Evolutionary conservation across 2,329 filamentous ascomycete species (phyloP).

Genomic region (Keithomyces neogunnii): DNA sequence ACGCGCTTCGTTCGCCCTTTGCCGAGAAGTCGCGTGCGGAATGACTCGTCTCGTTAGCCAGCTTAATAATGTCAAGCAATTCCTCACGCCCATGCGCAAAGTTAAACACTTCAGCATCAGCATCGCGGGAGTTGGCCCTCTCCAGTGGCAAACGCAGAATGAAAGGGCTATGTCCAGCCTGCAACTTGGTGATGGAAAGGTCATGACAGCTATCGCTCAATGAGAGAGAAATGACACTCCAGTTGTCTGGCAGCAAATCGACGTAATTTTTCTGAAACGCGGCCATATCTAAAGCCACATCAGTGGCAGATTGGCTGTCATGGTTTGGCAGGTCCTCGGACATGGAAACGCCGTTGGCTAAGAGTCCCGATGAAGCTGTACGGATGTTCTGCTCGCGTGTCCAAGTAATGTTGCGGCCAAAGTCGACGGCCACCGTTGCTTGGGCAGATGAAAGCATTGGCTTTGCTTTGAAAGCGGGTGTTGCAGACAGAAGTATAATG

Average conservation of each 20-base stretch:
- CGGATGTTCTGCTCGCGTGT: constrained; percentile 53
- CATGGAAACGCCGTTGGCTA: constrained; percentile 26
- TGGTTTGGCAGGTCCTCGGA: background rate
- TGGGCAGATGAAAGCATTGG: constrained; percentile 43
- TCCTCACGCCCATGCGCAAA: constrained; percentile 75
- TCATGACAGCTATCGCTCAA: constrained; percentile 77
- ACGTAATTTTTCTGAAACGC: constrained; percentile 74
- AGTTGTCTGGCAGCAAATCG: constrained; percentile 72
- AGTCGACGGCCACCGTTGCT: constrained; percentile 57
- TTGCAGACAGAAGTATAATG: constrained; percentile 56
- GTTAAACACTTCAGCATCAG: constrained; percentile 69
- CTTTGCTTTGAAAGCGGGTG: constrained; percentile 38
- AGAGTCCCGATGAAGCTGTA: background rate
- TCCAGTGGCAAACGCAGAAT: constrained; percentile 79
- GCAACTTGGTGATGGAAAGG: constrained; percentile 80
- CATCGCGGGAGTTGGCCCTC: constrained; percentile 70
- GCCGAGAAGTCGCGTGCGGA: constrained; percentile 59
- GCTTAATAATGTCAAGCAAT: constrained; percentile 71
- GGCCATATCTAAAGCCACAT: constrained; percentile 41
- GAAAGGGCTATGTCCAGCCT: constrained; percentile 68
- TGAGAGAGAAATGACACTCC: constrained; percentile 80
- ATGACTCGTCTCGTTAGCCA: constrained; percentile 80
- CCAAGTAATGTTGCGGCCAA: constrained; percentile 62
- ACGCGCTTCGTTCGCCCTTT: constrained; percentile 69
- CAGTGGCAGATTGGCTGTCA: constrained; percentile 22